These are phyloP conservation scores for Croton laevigatus DNA, from an alignment of 441 rosid species.

Conservation along the genomic window DNA sequence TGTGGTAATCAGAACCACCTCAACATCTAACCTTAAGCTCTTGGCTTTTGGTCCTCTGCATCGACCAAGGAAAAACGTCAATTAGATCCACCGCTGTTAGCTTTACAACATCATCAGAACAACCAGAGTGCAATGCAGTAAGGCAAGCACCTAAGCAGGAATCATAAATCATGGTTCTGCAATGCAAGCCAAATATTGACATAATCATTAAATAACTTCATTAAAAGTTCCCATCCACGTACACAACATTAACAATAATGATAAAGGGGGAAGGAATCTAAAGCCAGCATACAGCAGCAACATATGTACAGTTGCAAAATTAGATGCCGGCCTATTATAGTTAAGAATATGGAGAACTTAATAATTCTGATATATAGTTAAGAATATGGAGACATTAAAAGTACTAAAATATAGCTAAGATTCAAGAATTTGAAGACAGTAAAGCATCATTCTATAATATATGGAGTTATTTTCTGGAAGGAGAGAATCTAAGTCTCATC, in stretches of 20 bases:
- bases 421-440: background rate
- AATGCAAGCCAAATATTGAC: slow-evolving; percentile 25
- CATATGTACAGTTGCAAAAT: background rate
- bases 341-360: too few species aligned
- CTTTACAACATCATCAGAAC: slow-evolving; percentile 73
- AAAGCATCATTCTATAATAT: background rate
- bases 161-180: slow-evolving; percentile 77
- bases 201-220: slow-evolving; percentile 13
- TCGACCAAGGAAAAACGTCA: slow-evolving; percentile 52
- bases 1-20: slow-evolving; percentile 23
- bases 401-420: too few species aligned
- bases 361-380: too few species aligned
- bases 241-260: background rate
- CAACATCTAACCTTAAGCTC: slow-evolving; percentile 78
- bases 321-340: background rate
- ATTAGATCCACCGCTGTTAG: slow-evolving; percentile 73
- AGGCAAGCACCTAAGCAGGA: slow-evolving; percentile 87
- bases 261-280: background rate
- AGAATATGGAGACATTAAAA: too few species aligned
- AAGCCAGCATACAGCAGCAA: background rate
- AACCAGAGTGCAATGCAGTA: slow-evolving; percentile 49
- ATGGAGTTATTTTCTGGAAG: background rate
- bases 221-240: background rate
- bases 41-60: slow-evolving; percentile 77
- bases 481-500: background rate